A percentile compares a stretch with the other conserved stretches of the same genome.
These are phyloP conservation scores for Vigna reflexopilosa DNA, from an alignment of 306 rosid genomes.

Conservation along the genomic window DNA sequence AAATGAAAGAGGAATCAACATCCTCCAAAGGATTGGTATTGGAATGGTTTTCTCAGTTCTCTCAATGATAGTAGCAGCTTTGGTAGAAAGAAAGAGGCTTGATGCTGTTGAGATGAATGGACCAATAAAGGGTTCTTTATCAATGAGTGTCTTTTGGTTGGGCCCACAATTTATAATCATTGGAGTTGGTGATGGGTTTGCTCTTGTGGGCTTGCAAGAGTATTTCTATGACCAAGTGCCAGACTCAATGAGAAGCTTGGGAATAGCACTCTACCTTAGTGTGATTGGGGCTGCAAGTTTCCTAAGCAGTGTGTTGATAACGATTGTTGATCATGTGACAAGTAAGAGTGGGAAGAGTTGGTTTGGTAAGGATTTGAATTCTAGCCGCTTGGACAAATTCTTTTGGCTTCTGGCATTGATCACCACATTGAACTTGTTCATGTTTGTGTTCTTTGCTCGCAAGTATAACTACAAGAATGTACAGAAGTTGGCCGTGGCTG, in stretches of 20 bases:
- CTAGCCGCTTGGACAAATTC: constrained; percentile 78
- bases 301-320: constrained; percentile 64
- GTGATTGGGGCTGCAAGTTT: constrained; percentile 80
- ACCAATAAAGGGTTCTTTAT: constrained; percentile 47
- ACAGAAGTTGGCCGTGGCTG: constrained; percentile 70
- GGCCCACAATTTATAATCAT: constrained; percentile 79
- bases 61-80: constrained; percentile 73
- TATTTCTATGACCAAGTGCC: constrained; percentile 93
- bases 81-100: constrained; percentile 70
- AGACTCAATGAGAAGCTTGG: constrained; percentile 89
- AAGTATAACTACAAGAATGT: constrained; percentile 78
- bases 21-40: constrained; percentile 84
- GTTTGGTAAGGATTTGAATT: constrained; percentile 79
- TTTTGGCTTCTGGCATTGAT: constrained; percentile 71
- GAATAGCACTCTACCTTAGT: constrained; percentile 78
- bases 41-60: constrained; percentile 69
- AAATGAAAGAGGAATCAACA: constrained; percentile 86
- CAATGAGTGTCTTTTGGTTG: constrained; percentile 87
- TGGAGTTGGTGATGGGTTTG: constrained; percentile 84
- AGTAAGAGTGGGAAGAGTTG: constrained; percentile 60
- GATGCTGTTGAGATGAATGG: constrained; percentile 40
- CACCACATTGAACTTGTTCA: constrained; percentile 50
- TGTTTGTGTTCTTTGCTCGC: constrained; percentile 72
- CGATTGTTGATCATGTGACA: constrained; percentile 62
- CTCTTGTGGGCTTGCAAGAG: constrained; percentile 87